Evolutionary conservation across 148 eudicot species (phyloP).

Genomic region (Amaranthus hypochondriacus): DNA sequence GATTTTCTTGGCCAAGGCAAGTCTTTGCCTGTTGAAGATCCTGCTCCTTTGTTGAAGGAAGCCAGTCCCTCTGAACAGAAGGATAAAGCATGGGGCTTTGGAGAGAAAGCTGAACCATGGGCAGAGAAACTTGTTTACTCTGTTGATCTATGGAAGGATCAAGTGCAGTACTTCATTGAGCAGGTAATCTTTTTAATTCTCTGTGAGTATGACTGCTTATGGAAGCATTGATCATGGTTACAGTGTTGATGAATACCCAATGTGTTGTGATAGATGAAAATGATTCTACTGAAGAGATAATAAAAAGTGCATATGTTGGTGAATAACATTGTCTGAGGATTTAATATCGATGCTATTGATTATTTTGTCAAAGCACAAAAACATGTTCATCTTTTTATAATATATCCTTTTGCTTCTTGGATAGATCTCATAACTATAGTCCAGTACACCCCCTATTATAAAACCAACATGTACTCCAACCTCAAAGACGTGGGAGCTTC

Average conservation of each 20-base stretch:
- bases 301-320: neutral
- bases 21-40: slow-evolving; percentile 87
- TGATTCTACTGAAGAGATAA: neutral
- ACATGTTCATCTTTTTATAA: neutral
- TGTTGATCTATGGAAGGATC: slow-evolving; percentile 86
- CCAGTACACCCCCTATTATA: neutral
- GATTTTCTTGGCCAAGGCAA: slow-evolving; percentile 97
- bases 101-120: slow-evolving; percentile 82
- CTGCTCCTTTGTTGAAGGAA: slow-evolving; percentile 45
- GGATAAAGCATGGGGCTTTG: slow-evolving; percentile 70
- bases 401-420: neutral
- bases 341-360: neutral
- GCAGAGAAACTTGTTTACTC: slow-evolving; percentile 87
- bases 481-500: neutral
- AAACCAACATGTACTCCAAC: neutral
- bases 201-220: neutral
- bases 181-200: slow-evolving; percentile 45
- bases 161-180: slow-evolving; percentile 72
- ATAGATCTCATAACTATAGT: neutral
- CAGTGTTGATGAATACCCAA: neutral
- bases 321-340: neutral
- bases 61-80: slow-evolving; percentile 20
- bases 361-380: neutral
- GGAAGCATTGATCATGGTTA: neutral
- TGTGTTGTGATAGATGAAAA: neutral